Evolutionary conservation across 352 stramenopile genomes (phyloP).

Genomic region (Sclerospora graminicola): DNA sequence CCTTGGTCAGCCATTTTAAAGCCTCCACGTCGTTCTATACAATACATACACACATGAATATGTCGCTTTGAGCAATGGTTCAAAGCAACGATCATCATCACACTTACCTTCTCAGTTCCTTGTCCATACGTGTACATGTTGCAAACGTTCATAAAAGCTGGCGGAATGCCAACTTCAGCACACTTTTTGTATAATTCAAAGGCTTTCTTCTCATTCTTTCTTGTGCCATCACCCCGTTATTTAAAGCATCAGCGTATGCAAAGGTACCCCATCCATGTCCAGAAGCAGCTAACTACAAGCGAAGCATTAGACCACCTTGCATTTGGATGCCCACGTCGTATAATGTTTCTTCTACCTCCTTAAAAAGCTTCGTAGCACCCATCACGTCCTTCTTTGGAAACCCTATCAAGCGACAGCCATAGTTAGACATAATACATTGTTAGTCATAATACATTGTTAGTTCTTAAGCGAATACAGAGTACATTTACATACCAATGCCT

Average conservation of each 20-base stretch:
- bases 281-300: conserved; percentile 32
- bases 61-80: neutral
- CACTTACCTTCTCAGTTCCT: conserved; percentile 52
- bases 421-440: neutral
- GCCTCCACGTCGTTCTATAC: conserved; percentile 54
- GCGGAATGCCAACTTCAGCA: conserved; percentile 48
- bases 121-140: conserved; percentile 73
- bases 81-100: neutral
- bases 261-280: conserved; percentile 73
- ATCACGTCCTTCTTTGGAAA: conserved; percentile 46
- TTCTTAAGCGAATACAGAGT: neutral
- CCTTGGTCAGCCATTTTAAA: conserved; percentile 64
- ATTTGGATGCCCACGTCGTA: neutral
- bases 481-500: conserved; percentile 33
- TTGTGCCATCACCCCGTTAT: conserved; percentile 61
- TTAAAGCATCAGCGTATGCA: conserved; percentile 70
- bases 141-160: conserved; percentile 71
- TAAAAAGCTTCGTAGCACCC: conserved; percentile 54
- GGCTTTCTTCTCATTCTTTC: conserved; percentile 63
- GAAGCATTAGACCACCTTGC: neutral
- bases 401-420: conserved; percentile 12
- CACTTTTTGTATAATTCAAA: conserved; percentile 71
- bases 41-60: neutral
- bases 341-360: conserved; percentile 37
- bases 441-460: neutral